Evolutionary conservation across 345 rosid species (phyloP), one percentile per base, ranked within the genome.

Genomic region (Eucalyptus dawsonii): DNA sequence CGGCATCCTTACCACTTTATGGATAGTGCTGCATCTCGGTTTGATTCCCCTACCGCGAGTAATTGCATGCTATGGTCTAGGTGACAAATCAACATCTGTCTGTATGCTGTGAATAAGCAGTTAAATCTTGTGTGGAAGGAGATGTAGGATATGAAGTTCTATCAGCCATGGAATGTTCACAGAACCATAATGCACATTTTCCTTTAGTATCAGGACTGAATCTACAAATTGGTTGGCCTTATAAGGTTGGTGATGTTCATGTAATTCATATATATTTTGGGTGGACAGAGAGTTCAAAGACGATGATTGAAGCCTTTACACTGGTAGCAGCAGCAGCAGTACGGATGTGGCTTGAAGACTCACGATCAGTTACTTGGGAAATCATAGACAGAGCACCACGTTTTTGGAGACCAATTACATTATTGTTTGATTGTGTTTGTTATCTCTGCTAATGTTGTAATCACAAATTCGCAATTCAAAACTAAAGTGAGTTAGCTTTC

Each of bases 251-350:
- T 11, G 27, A 76, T 21, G 83, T 37, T 17, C 31, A 54, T 12
- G 25, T 51, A 47, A 44, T 37, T 87, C 50, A 27, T 53, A 1
- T 44, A 14, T 69, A 22, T 83, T 88, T 62, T 34, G 87, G 86
- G 42, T 86, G 80, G 65, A 88, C 91, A 90, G 92, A 76, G 92
- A 91, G 90, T 91, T 91, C 91, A 91, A 91, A 87, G 92, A 91
- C 12, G 92, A 91, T 51, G 92, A 91, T 76, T 90, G 90, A 91
- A 50, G 34, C 37, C 22, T 56, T n/a, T 27, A 69, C 14, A 54
- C 4, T 6, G 9, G 89, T 8, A 34, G 81, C 47, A 21, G 25
- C 42, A 37, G 27, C 44, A 37, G 44, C 45, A 62, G 31, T 58
- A 53, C 58, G 88, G 62, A 49, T 31, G n/a, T 51, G 69, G 85